Percentiles rank a stretch among this genome's conserved stretches.
phyloP scores from a whole-genome alignment of 2,329 filamentous ascomycete genomes.

The Purpureocillium lavendulum region DNA sequence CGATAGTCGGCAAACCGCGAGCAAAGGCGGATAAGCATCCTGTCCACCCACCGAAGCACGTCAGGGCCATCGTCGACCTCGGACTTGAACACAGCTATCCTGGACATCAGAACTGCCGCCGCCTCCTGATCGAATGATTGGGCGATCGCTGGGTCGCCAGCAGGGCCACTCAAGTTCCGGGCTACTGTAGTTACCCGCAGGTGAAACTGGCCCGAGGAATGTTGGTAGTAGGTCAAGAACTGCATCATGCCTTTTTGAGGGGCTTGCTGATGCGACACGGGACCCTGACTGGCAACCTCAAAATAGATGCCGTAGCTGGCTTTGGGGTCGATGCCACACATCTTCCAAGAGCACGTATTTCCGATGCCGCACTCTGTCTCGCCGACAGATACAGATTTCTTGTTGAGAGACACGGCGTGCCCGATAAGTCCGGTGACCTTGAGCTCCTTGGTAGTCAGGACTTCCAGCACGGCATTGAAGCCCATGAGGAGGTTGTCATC shows the following conservation, averaged over 20 bases:
- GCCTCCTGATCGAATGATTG: conserved; percentile 98
- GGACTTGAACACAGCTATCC: conserved; percentile 97
- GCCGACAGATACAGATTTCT: conserved; percentile 93
- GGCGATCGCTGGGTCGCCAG: conserved; percentile 87
- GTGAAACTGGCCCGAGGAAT: conserved; percentile 93
- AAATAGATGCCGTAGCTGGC: conserved; percentile 96
- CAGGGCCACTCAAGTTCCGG: conserved; percentile 82
- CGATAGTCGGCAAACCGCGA: conserved; percentile 96
- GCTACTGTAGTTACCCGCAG: conserved; percentile 91
- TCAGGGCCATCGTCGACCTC: conserved; percentile 98
- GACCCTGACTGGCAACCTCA: conserved; percentile 90
- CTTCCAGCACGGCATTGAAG: conserved; percentile 93
- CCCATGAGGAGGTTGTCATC: conserved; percentile 95
- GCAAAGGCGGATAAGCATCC: conserved; percentile 95
- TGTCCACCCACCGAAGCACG: conserved; percentile 93
- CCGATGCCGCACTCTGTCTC: conserved; percentile 98
- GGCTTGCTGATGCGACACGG: conserved; percentile 75
- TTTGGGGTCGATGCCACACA: conserved; percentile 94
- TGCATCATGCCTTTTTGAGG: conserved; percentile 94
- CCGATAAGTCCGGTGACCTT: conserved; percentile 97
- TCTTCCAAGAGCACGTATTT: conserved; percentile 98
- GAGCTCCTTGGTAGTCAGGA: conserved; percentile 93
- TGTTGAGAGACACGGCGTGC: conserved; percentile 93
- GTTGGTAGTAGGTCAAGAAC: conserved; percentile 97
- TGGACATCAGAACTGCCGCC: conserved; percentile 95